Evolutionary conservation across 257 asterid species (phyloP), one percentile per base, ranked within the genome.

Genomic region (Perilla frutescens): DNA sequence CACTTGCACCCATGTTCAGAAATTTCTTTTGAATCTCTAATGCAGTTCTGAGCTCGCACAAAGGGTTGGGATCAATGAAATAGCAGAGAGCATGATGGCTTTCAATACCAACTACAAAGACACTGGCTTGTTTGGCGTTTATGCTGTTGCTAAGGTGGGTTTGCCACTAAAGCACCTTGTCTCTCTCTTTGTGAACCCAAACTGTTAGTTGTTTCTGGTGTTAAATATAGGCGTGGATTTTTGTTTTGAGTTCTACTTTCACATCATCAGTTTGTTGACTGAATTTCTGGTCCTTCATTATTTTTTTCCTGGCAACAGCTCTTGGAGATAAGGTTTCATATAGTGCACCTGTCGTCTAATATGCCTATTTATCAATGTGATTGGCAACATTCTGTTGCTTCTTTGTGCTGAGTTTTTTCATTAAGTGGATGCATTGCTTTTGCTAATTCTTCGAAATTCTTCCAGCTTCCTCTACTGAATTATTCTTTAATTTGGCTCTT

Each of bases 81-180:
- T 90, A 61, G 97, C 96, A 5, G 97, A 92, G 81, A 92, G 90
- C 91, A 80, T 92, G 91, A 90, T 92, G 98, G 91, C 98, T 55
- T 92, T 92, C 81, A 92, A 88, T 72, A 88, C 91, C 67, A 92
- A 89, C 84, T 92, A 90, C 80, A 90, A 89, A 53, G 98, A 92
- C 84, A 88, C 98, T 41, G 98, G 98, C 48, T 79, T 92, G 41
- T 92, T 92, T 83, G 98, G 98, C 76, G 98, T 92, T 43, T 86
- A 88, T 79, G 98, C 98, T 76, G 82, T 89, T 81, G 96, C 98
- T 29, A 88, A 90, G 97, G 98, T 92, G 60, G 50, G 77, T 31
- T 20, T 63, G 61, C 56, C 49, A 13, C 61, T 34, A 36, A 15
- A 69, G 50, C 56, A 31, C 13, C n/a, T 8, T 55, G 11, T 44